Evolutionary conservation across 1,284 basidiomycete genomes (phyloP), one percentile per base, ranked within the genome.

Genomic region (Ustilago crameri): DNA sequence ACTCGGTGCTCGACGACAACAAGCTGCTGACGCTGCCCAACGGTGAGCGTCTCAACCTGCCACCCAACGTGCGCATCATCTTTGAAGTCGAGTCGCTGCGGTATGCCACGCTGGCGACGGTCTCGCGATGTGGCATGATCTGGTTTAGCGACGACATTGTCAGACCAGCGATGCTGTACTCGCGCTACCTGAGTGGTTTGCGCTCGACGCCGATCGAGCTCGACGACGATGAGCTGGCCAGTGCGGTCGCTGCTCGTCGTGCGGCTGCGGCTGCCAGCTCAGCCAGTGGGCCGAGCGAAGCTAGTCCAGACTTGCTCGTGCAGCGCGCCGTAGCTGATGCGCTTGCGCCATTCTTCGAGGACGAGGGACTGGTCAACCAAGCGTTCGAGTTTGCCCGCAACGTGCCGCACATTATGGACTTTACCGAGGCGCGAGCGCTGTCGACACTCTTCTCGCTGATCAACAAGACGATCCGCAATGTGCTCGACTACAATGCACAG

Each of bases 51-150:
- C 90, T 99, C 67, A 98, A 95, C 80, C 87, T 99, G 40, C 97
- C 96, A 1, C 88, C 93, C 3, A 98, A 98, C 81, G 95, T 99
- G 23, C 91, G 96, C 62, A 95, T 99, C 85, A 95, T 99, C 93
- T 99, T 99, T 82, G 96, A 99, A 84, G 97, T 98, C 57, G 97
- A 99, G 84, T 93, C 95, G 84, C 88, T 99, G 74, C 92, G 91
- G 78, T 98, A 96, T 83, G 97, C 96, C 0, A 99, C 97, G 1
- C 89, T 93, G 46, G 96, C 96, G 9, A 99, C 96, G 15, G 97
- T 99, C 86, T 96, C 93, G 88, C 95, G 96, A 57, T 99, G 96
- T 83, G 96, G 96, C 84, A 99, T 99, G 96, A 95, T 99, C 79
- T 99, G 96, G 96, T 99, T 99, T 86, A 97, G 93, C 82, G 93